These are phyloP conservation scores for Hyaloperonospora brassicae DNA, from an alignment of 352 stramenopile species.

Conservation along the genomic window DNA sequence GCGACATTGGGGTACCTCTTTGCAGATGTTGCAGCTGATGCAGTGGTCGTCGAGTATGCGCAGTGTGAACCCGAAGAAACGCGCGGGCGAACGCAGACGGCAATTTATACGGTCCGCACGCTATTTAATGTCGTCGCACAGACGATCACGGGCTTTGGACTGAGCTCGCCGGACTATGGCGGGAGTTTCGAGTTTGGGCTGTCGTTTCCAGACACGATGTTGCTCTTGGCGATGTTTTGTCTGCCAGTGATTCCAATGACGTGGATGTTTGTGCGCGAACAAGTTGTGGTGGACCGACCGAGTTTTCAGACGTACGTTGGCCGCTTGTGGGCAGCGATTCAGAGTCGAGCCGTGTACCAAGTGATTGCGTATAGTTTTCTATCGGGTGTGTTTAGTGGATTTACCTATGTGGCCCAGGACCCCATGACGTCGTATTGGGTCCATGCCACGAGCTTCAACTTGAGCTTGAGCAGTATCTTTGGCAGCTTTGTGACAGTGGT, in stretches of 20 bases:
- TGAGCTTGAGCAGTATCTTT: slow-evolving; percentile 39
- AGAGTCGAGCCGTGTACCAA: slow-evolving; percentile 45
- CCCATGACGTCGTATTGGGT: slow-evolving; percentile 48
- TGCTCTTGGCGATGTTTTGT: slow-evolving; percentile 31
- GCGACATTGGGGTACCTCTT: slow-evolving; percentile 46
- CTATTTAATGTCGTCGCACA: slow-evolving; percentile 36
- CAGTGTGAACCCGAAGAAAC: slow-evolving; percentile 45
- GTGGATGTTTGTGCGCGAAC: slow-evolving; percentile 44
- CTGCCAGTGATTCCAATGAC: slow-evolving; percentile 40
- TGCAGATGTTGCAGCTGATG: slow-evolving; percentile 45
- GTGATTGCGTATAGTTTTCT: slow-evolving; percentile 46
- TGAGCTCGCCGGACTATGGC: slow-evolving; percentile 37
- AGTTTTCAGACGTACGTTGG: slow-evolving; percentile 34
- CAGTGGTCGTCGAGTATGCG: slow-evolving; percentile 46
- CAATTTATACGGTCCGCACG: slow-evolving; percentile 39
- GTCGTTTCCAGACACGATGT: slow-evolving; percentile 31
- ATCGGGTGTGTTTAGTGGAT: slow-evolving; percentile 33
- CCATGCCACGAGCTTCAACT: slow-evolving; percentile 37
- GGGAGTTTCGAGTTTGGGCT: slow-evolving; percentile 40
- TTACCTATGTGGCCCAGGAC: slow-evolving; percentile 40
- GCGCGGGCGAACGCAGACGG: slow-evolving; percentile 45
- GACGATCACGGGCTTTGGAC: slow-evolving; percentile 31
- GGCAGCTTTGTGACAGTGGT: slow-evolving; percentile 34
- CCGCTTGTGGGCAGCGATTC: slow-evolving; percentile 34
- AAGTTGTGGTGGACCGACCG: slow-evolving; percentile 24